Evolutionary conservation across 371 early-diverging fungal genomes (phyloP), one percentile per base, ranked within the genome.

Genomic region (Mucor irregularis): DNA sequence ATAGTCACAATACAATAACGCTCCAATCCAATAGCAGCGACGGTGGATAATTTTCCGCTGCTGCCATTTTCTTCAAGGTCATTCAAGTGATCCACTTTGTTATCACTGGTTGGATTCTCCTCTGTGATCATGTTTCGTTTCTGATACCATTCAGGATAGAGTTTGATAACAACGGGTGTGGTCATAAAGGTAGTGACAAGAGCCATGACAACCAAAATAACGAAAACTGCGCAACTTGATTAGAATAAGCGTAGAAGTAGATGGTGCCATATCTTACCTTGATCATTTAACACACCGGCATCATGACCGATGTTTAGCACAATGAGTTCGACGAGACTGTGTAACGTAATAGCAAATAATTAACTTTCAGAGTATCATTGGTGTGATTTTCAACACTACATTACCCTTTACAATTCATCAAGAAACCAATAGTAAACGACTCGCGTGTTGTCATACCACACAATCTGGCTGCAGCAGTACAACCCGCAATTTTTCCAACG

Each of bases 331-430:
- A 97, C 94, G 38, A 97, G 76, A 24, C 87, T 74, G 46, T 7
- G 14, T 6, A 21, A 21, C 16, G 21, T 0, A 39, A 21, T 19
- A 7, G 21, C 8, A 19, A 14, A 39, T 19, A 39, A 21, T 19
- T 16, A 39, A 21, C 6, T n/a, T 22, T 56, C 4, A 37, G 16
- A 39, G 9, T 9, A 39, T 7, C 21, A 9, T 39, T 5, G 21
- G 8, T 19, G 9, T 39, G 21, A 39, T 30, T 34, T 44, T 21
- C 48, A 21, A 25, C 28, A 42, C 24, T 48, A 25, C n/a, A 14
- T 53, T 65, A 80, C 78, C 94, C 97, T 78, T 96, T 97, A 64
- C 93, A 92, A 74, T 91, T 95, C 98, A 97, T 97, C 44, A 97
- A 73, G 43, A 94, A 71, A 2, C 97, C 98, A 31, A 96, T 83